These are phyloP conservation scores for Closterium sp. DNA, from an alignment of 139 green algal species.

Conservation along the genomic window DNA sequence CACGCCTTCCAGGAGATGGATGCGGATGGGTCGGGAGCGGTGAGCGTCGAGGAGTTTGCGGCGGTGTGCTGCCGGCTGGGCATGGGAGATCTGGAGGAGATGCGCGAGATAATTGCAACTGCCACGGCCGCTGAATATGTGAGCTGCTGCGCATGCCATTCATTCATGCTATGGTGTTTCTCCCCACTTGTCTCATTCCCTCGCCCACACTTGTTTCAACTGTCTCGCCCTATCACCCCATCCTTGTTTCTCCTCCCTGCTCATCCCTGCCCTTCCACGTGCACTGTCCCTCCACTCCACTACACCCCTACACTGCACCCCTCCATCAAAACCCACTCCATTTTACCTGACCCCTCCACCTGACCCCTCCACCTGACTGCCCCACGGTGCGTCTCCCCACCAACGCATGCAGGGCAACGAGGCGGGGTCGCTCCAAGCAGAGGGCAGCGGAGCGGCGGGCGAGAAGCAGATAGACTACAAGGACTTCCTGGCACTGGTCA, in stretches of 20 bases:
- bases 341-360: no score
- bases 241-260: no score
- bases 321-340: no score
- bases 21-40: background rate
- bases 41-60: background rate
- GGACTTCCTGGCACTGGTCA: background rate
- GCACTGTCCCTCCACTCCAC: no score
- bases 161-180: no score
- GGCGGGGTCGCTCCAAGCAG: background rate
- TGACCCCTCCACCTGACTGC: no score
- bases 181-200: no score
- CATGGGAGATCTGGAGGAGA: background rate
- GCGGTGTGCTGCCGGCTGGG: background rate
- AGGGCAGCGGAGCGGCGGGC: background rate
- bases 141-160: background rate
- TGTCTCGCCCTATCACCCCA: no score
- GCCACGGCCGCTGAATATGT: background rate
- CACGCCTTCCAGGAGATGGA: background rate
- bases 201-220: no score
- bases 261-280: no score
- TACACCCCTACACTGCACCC: no score
- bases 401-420: background rate
- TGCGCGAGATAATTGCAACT: background rate
- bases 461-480: background rate
- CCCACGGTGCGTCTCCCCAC: background rate